Percentiles rank a stretch among this genome's conserved stretches.
Conservation (phyloP, 169 alveolate species). For the Cryptosporidium muris region DNA sequence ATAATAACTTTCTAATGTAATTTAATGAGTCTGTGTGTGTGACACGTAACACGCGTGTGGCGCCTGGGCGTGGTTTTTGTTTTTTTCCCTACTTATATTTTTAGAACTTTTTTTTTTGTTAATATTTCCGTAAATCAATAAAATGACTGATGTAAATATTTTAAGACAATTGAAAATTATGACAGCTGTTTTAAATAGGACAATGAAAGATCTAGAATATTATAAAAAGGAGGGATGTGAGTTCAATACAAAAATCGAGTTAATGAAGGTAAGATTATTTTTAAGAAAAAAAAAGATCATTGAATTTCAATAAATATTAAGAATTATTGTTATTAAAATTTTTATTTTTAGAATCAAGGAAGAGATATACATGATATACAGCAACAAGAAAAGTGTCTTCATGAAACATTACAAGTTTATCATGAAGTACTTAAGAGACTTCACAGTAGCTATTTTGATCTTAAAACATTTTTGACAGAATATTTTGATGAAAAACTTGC, state of each 20-base stretch:
- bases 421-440: constrained; percentile 52
- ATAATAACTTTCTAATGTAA: too few species aligned
- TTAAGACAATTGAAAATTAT: constrained; percentile 36
- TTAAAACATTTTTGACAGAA: constrained; percentile 38
- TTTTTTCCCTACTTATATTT: background rate
- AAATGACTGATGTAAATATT: constrained; percentile 27
- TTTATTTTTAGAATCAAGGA: constrained; percentile 42
- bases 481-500: constrained; percentile 21
- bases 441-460: constrained; percentile 23
- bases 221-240: constrained; percentile 57
- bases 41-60: too few species aligned
- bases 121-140: background rate
- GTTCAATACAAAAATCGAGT: constrained; percentile 36
- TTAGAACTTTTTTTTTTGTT: background rate
- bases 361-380: constrained; percentile 55
- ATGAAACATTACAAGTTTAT: constrained; percentile 59
- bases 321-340: background rate
- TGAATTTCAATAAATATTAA: background rate
- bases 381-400: constrained; percentile 67
- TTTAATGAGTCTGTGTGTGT: too few species aligned
- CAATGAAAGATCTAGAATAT: constrained; percentile 56
- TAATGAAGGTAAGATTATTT: constrained; percentile 50
- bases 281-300: background rate
- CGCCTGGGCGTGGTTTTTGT: too few species aligned
- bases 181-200: constrained; percentile 43